Base-by-base conservation (phyloP, 371 early-diverging fungal species). In the Mucor lusitanicus region DNA sequence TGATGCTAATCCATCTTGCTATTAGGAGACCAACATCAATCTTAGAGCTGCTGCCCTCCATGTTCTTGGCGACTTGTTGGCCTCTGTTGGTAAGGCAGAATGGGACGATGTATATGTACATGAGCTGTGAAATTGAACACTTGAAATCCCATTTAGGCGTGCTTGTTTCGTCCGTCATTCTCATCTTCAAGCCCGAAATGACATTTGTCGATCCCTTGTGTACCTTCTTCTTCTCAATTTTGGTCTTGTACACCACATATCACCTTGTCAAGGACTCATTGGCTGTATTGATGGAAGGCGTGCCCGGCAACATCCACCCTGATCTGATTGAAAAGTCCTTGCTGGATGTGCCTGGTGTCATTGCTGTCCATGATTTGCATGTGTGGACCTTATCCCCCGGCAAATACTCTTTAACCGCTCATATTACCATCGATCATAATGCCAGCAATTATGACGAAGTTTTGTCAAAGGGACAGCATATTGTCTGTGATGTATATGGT, bases 151-250 rank as follows among this genome's bases (percentile, higher is more conserved):
- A 13, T n/a, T n/a, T 59, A 76, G 80, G 97, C n/a, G 95, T 96
- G 6, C 74, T 96, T 37, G 87, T 94, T 48, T 94, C 97, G 2
- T 87, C 93, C 7, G 78, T 90, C 19, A 74, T 93, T 40, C 88
- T 94, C n/a, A 85, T 85, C 44, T 80, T 91, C 64, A 85, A 87
- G 57, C 94, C 94, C 6, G 69, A 71, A 15, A 70, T 74, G 50
- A 87, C 90, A 15, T 84, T 90, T 67, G 89, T 93, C 33, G 95
- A 96, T 72, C 92, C 95, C 5, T 65, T 93, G n/a, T 95, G 95
- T 80, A 95, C 95, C 7, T 88, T 95, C 67, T 37, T 92, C 23
- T 96, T 95, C 75, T 91, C 93, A 1, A 70, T 91, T 32, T 71
- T 95, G 46, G 95, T 95, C 17, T 72, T 96, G 15, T 77, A 76